Base-by-base conservation (phyloP, 164 flowering plant genomes). In the Nymphaea thermarum region DNA sequence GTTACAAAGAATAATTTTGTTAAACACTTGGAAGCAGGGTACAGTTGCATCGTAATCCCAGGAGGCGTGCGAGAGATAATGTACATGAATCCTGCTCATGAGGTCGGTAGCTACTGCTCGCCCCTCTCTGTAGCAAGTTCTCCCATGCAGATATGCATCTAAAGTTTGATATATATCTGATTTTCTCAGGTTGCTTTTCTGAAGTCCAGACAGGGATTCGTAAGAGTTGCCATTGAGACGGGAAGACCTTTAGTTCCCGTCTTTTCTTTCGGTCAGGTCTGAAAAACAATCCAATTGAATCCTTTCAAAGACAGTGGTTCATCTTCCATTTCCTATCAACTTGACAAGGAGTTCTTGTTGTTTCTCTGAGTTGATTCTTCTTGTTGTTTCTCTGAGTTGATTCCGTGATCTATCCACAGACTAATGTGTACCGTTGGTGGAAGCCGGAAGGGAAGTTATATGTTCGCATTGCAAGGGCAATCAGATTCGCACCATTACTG, bases 41-140 rank as follows among this genome's bases (percentile, higher is more conserved):
- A 85, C 72, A 86, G 89, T 75, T 87, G 96, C 72, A 82, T 86
- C 63, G 44, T 89, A 42, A 81, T 89, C 43, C 96, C 93, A 64
- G 93, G 96, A 74, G 96, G 96, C 69, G 88, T 86, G 44, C 88
- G 81, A 67, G 96, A 89, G 82, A 73, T 82, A 64, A 79, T 74
- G 71, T 76, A 71, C 67, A 81, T 89, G 91, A 82, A 82, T 68
- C 88, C 72, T 71, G 87, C 73, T 42, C 76, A 79, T 65, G 96
- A 89, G 93, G 96, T 89, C 64, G 62, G 51, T 61, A n/a, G 36
- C 0, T 8, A n/a, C 6, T 61, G 59, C 53, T 6, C 17, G 18
- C 25, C 55, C 16, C 12, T 14, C 4, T 16, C 4, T 64, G 44
- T 12, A 47, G 55, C 55, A 47, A 4, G 11, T 12, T 47, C 55